Base-by-base conservation (phyloP, 257 asterid genomes). In the Handroanthus guayacan region DNA sequence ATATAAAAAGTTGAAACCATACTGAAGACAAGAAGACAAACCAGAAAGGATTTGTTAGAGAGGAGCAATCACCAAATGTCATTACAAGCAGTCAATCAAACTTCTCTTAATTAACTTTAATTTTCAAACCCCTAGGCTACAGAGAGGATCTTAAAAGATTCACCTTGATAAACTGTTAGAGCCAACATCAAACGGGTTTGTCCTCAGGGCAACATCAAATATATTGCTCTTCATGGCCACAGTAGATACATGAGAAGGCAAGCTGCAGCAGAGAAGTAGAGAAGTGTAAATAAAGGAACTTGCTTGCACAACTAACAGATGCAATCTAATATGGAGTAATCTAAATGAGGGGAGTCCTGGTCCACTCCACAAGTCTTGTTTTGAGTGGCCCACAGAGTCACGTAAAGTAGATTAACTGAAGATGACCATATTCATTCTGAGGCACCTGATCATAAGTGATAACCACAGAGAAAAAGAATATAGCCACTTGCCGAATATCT, bases 141-240 rank as follows among this genome's bases (percentile, higher is more conserved):
- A 74, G 60, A 70, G 61, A 76, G 68, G 13, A 60, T 80, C 48
- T 48, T 70, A 77, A 73, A 66, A 80, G 51, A 61, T 55, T 76
- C 82, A 95, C 99, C 98, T 89, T 71, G 89, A 89, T 71, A 86
- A 74, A 69, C 78, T 84, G 79, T 80, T 87, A 78, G 94, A 85
- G 83, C 81, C 78, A 56, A 67, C 82, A 75, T 84, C 89, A 80
- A 86, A 88, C 34, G 91, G 88, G 75, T 85, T 84, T 2, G 74
- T 77, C 80, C 82, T 81, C 75, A 88, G 76, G 75, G 88, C 87
- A 78, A 88, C 91, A 81, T 91, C 99, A 84, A 93, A 92, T 68
- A 95, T 90, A 82, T 93, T 86, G 55, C 88, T 80, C 87, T 83
- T 87, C 87, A 84, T 78, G 79, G 81, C 79, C 87, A 86, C 72